Base-by-base conservation (phyloP, 495 filamentous ascomycete genomes). In the Tetracladium marchalianum region DNA sequence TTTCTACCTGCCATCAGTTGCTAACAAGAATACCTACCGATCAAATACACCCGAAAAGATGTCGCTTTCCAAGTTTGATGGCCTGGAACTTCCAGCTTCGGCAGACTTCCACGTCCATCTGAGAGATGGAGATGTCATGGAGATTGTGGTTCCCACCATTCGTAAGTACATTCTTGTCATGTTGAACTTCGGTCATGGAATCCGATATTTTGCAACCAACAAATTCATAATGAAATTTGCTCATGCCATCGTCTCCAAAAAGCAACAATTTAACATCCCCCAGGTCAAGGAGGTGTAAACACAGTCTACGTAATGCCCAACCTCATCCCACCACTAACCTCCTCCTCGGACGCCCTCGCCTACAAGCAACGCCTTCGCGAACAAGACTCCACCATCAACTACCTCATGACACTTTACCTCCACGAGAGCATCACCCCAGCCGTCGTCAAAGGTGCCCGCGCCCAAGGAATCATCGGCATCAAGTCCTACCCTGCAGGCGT, bases 341-440 rank as follows among this genome's bases (percentile, higher is more conserved):
- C 77, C 12, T 81, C 90, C 35, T 66, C 73, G 46, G 76, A 81
- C 60, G 87, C 85, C 22, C 65, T 94, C 13, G 77, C 81, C 43
- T 96, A 95, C 67, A 73, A 82, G 53, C 63, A 71, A 42, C 68
- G 70, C 8, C 73, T 96, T 40, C 66, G 75, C 52, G 68, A 73
- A 42, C 67, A 90, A 52, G 84, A 83, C 40, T 81, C 82, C 0
- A 72, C 76, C 32, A 81, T 95, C 36, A 80, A 74, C 46, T 95
- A 79, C 58, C 75, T 95, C 46, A 94, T 96, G 89, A 84, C 87
- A 4, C 72, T 96, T 19, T 27, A 92, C 60, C 77, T 93, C 32
- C 64, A 68, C 46, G 72, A 82, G 38, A 75, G 68, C 22, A 75
- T 95, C 41, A 94, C 84, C 2, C 84, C 89, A 5, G 82, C 84